Conservation (phyloP, 495 filamentous ascomycete genomes). For the Geopyxis carbonaria region DNA sequence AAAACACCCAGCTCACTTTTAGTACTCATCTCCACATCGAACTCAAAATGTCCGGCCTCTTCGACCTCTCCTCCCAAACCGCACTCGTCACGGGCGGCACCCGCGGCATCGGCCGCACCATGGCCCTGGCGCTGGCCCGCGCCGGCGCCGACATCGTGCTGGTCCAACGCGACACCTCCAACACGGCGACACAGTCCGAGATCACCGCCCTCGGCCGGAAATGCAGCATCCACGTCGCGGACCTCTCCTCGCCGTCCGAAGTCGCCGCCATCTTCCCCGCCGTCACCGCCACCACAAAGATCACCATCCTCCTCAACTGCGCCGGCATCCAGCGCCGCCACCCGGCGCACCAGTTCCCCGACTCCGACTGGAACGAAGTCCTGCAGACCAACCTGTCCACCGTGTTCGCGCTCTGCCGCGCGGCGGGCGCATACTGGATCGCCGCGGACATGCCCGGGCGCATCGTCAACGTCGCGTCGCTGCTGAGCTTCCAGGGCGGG, state of each 20-base stretch:
- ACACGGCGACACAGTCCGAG: constrained; percentile 43
- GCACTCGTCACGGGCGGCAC: constrained; percentile 79
- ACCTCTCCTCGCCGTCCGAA: constrained; percentile 45
- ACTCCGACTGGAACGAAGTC: constrained; percentile 69
- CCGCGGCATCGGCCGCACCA: constrained; percentile 70
- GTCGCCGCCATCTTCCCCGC: constrained; percentile 45
- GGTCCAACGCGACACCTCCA: constrained; percentile 51
- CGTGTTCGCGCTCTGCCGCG: constrained; percentile 69
- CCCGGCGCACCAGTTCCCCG: constrained; percentile 59
- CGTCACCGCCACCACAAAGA: constrained; percentile 38
- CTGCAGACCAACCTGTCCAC: constrained; percentile 69
- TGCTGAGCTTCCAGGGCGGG: constrained; percentile 82
- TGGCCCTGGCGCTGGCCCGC: constrained; percentile 65
- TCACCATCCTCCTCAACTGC: constrained; percentile 64
- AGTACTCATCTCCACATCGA: no score
- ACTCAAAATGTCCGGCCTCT: no score
- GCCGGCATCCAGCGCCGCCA: constrained; percentile 75
- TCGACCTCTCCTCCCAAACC: constrained; percentile 48
- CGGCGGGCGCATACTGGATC: constrained; percentile 74
- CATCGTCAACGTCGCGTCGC: constrained; percentile 73
- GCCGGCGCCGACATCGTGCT: constrained; percentile 70
- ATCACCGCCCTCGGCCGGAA: constrained; percentile 50
- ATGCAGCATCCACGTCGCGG: constrained; percentile 50
- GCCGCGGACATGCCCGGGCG: constrained; percentile 40
- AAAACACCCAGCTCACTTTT: no score